Evolutionary conservation across 2,329 filamentous ascomycete genomes (phyloP).

Genomic region (Pseudogymnoascus sp.): DNA sequence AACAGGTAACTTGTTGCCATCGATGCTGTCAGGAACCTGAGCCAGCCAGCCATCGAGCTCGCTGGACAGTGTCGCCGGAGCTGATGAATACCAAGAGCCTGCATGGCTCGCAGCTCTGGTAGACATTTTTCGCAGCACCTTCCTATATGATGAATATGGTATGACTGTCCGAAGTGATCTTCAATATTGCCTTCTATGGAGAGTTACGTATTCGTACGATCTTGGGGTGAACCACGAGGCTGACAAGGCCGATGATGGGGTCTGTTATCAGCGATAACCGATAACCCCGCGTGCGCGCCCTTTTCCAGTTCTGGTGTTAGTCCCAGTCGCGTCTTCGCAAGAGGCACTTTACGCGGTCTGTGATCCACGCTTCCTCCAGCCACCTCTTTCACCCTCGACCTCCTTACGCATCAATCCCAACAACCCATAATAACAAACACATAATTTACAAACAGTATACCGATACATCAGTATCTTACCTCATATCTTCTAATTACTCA

Average conservation of each 20-base stretch:
- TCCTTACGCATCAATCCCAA: slow-evolving; percentile 1
- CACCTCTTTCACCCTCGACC: neutral
- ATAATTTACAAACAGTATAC: neutral
- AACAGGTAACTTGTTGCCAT: slow-evolving; percentile 56
- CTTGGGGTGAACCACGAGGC: neutral
- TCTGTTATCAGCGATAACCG: slow-evolving; percentile 6
- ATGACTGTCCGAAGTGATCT: slow-evolving; percentile 3
- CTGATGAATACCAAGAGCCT: slow-evolving; percentile 75
- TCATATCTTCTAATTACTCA: neutral
- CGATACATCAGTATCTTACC: neutral
- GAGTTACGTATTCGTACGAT: neutral
- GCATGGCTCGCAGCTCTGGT: slow-evolving; percentile 63
- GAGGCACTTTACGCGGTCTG: slow-evolving; percentile 7
- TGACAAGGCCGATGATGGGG: neutral
- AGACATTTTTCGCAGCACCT: slow-evolving; percentile 23
- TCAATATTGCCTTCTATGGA: neutral
- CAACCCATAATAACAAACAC: neutral
- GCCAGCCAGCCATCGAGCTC: slow-evolving; percentile 71
- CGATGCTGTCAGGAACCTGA: slow-evolving; percentile 57
- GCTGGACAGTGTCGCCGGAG: slow-evolving; percentile 47
- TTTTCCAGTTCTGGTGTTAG: slow-evolving; percentile 2
- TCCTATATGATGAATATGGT: neutral
- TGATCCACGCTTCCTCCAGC: neutral
- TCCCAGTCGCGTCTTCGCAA: neutral
- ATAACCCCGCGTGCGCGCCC: neutral